Percentiles rank a stretch among this genome's conserved stretches.
These are phyloP conservation scores for Globisporangium carolinianum DNA, from an alignment of 352 stramenopile genomes.

Conservation along the genomic window DNA sequence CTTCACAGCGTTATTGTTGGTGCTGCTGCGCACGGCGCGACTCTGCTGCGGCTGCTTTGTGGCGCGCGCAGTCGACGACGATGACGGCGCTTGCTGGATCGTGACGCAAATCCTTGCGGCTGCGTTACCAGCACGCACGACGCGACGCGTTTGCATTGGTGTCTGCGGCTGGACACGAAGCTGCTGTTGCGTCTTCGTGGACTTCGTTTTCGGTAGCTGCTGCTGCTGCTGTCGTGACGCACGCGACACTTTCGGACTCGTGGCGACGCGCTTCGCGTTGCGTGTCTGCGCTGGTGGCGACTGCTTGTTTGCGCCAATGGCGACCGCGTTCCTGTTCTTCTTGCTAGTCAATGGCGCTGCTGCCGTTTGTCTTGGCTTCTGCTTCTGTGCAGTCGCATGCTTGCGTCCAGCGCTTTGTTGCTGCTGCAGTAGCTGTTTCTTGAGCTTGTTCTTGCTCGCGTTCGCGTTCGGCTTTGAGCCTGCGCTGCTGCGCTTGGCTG, in stretches of 20 bases:
- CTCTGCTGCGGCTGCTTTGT: constrained; percentile 5
- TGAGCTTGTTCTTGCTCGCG: not conserved
- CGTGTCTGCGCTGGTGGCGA: constrained; percentile 7
- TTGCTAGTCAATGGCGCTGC: not conserved
- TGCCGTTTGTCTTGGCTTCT: not conserved
- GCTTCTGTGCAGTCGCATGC: no score
- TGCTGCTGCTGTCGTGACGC: constrained; percentile 4
- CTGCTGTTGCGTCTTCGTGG: constrained; percentile 7
- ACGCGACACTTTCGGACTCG: constrained; percentile 7
- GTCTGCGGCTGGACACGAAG: not conserved
- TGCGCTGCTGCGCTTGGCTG: no score
- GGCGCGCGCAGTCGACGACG: not conserved
- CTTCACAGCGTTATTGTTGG: constrained; percentile 17
- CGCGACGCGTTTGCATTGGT: constrained; percentile 6
- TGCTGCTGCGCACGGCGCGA: constrained; percentile 20
- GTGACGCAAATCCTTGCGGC: constrained; percentile 34
- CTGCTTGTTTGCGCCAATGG: constrained; percentile 4
- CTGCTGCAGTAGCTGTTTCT: constrained; percentile 2
- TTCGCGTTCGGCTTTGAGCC: no score
- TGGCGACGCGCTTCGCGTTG: constrained; percentile 7
- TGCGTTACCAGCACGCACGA: constrained; percentile 24
- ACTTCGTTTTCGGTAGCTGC: not conserved
- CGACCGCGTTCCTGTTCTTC: not conserved
- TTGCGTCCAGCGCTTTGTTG: not conserved
- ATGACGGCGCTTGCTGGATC: constrained; percentile 11